A percentile compares a stretch with the other conserved stretches of the same genome.
Evolutionary conservation across 495 filamentous ascomycete species (phyloP).

Genomic region (Usnea hakonensis): DNA sequence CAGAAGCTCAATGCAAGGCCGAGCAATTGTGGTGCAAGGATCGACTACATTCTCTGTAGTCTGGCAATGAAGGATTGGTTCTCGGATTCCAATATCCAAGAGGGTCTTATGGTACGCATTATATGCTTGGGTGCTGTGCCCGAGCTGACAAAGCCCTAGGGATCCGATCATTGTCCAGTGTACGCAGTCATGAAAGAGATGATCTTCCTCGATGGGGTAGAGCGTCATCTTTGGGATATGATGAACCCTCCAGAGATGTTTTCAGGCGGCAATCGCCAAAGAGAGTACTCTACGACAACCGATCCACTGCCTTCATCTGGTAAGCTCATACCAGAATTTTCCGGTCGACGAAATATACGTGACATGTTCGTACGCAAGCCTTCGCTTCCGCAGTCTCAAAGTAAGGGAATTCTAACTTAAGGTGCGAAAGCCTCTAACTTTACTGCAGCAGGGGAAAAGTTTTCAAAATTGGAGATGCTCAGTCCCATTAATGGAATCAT

Average conservation of each 20-base stretch:
- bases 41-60: slow-evolving; percentile 88
- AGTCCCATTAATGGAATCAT: neutral
- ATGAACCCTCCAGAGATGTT: slow-evolving; percentile 78
- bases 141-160: slow-evolving; percentile 37
- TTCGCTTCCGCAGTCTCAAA: slow-evolving; percentile 14
- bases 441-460: neutral
- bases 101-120: slow-evolving; percentile 64
- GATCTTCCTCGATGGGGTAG: slow-evolving; percentile 43
- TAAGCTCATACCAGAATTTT: slow-evolving; percentile 80
- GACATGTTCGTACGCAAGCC: slow-evolving; percentile 78
- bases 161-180: slow-evolving; percentile 95
- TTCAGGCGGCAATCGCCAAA: slow-evolving; percentile 56
- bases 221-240: slow-evolving; percentile 57
- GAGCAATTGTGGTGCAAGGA: slow-evolving; percentile 82
- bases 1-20: slow-evolving; percentile 79
- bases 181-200: slow-evolving; percentile 66
- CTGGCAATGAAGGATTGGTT: slow-evolving; percentile 79
- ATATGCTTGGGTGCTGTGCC: neutral
- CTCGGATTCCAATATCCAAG: slow-evolving; percentile 82
- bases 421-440: neutral
- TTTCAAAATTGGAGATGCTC: neutral
- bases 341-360: slow-evolving; percentile 73
- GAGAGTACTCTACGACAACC: slow-evolving; percentile 53
- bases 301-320: slow-evolving; percentile 68
- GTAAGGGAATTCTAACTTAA: neutral